Evolutionary conservation across 768 basidiomycete genomes (phyloP).

Genomic region (Clitopilus hobsonii): DNA sequence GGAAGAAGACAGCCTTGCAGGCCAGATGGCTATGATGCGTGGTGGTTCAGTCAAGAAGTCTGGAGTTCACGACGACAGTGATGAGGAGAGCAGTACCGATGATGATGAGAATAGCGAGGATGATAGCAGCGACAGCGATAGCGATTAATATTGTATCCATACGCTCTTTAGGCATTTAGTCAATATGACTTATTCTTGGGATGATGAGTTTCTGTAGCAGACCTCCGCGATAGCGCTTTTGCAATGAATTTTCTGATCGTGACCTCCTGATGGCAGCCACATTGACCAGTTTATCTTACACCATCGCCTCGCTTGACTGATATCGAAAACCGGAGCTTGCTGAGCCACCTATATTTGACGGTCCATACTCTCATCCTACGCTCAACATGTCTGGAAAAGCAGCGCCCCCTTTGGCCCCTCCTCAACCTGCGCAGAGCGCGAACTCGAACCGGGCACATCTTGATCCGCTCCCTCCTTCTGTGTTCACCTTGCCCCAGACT

Average conservation of each 20-base stretch:
- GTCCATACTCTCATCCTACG: neutral
- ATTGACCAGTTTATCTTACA: neutral
- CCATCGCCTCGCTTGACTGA: neutral
- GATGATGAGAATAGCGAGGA: conserved; percentile 52
- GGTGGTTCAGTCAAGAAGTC: conserved; percentile 78
- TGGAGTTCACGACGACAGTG: conserved; percentile 36
- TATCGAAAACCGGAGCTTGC: neutral
- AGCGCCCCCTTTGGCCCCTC: conserved; percentile 22
- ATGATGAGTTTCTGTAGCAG: neutral
- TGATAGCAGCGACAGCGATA: conserved; percentile 49
- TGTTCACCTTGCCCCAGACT: conserved; percentile 86
- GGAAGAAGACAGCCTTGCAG: conserved; percentile 92
- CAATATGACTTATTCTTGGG: neutral
- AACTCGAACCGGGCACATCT: conserved; percentile 33
- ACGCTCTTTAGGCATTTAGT: conserved; percentile 5
- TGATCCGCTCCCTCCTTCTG: conserved; percentile 64
- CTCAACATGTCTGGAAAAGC: conserved; percentile 11
- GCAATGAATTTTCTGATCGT: neutral
- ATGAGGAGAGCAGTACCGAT: conserved; percentile 47
- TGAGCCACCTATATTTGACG: neutral
- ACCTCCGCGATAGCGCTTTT: neutral
- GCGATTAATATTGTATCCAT: conserved; percentile 25
- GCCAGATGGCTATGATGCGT: conserved; percentile 97
- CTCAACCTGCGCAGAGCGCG: conserved; percentile 25
- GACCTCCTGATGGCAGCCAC: neutral